phyloP scores from a whole-genome alignment of 805 yeast species.

The Candida silvicultrix region DNA sequence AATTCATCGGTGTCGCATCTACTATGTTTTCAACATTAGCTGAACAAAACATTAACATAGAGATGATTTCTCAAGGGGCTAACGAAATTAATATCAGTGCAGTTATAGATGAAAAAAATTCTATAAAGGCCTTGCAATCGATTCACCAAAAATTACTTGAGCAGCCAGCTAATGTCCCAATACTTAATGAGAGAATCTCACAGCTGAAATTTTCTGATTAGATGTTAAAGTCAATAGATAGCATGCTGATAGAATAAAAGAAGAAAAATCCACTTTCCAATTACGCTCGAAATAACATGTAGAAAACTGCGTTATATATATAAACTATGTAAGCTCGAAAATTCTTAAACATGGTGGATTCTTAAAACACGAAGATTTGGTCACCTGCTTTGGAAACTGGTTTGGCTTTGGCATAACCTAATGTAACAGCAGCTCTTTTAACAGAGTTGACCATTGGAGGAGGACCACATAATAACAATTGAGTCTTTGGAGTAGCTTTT shows the following conservation, averaged over 20 bases:
- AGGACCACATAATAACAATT: constrained; percentile 87
- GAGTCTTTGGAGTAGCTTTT: constrained; percentile 48
- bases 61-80: constrained; percentile 98
- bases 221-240: neutral
- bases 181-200: constrained; percentile 38
- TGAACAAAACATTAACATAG: constrained; percentile 86
- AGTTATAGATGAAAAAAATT: constrained; percentile 79
- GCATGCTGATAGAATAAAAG: neutral
- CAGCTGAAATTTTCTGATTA: constrained; percentile 33
- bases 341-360: too few relatives aligned
- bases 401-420: constrained; percentile 80
- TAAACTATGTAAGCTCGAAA: too few relatives aligned
- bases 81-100: constrained; percentile 96
- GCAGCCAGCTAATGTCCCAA: constrained; percentile 21
- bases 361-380: constrained; percentile 84
- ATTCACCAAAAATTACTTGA: constrained; percentile 75
- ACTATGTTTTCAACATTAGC: constrained; percentile 94
- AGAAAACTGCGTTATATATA: too few relatives aligned
- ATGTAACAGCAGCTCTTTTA: constrained; percentile 65
- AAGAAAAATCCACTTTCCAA: too few relatives aligned
- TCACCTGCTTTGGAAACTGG: constrained; percentile 88
- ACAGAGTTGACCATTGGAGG: constrained; percentile 85
- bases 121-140: constrained; percentile 78
- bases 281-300: too few relatives aligned
- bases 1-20: constrained; percentile 94